Base-by-base conservation (phyloP, 108 stramenopile genomes). In the Cyclotella atomus region DNA sequence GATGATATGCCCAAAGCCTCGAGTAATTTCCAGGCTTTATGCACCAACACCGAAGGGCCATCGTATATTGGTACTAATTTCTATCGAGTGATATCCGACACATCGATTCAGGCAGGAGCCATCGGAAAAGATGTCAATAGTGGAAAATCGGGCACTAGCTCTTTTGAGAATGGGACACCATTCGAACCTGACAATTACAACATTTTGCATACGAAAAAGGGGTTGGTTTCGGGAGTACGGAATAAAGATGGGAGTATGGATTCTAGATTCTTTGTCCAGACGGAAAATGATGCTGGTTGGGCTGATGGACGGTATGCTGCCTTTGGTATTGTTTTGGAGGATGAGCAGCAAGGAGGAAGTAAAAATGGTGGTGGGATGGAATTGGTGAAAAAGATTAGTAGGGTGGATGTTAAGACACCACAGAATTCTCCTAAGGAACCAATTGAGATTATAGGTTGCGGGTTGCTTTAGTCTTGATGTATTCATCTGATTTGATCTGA, bases 291-390 rank as follows among this genome's bases (percentile, higher is more conserved):
- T 73, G 88, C 84, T 0, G 90, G 90, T 35, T 91, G 90, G 90
- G 90, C 88, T 10, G 90, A 91, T 66, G 86, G 85, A 19, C 72
- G 90, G 23, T 91, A 88, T 62, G 90, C 90, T 3, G 87, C 83
- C 2, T 91, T 91, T 76, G 90, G 90, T 5, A 84, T 89, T 41
- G 85, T 88, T 10, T 56, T 87, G 36, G 80, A 84, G 20, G 82
- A 85, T 5, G 78, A 68, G n/a, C n/a, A n/a, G n/a, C n/a, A n/a
- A n/a, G n/a, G n/a, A n/a, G n/a, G n/a, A n/a, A n/a, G n/a, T 8
- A 64, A 33, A 9, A 61, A 16, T 25, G 59, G 55, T 25, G 59
- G 55, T 14, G 84, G 81, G 9, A 75, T 85, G 76, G 84, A 87
- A 53, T 28, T 85, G 15, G 85, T 88, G 0, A 71, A 65, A 30